These are phyloP conservation scores for Metschnikowia colocasiae DNA, from an alignment of 805 yeast genomes.

Conservation along the genomic window DNA sequence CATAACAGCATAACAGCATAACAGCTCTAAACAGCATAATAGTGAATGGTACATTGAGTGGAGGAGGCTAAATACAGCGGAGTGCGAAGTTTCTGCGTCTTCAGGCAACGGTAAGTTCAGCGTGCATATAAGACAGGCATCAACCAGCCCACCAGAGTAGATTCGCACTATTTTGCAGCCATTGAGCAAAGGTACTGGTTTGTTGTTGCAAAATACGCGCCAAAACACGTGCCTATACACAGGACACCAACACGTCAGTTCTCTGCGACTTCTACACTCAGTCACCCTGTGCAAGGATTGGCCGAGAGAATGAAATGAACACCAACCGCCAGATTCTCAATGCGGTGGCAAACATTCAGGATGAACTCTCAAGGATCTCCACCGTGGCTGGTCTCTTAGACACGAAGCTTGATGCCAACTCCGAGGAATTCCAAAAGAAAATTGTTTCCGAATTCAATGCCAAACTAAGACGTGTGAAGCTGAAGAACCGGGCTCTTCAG, in stretches of 20 bases:
- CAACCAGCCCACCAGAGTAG: neutral
- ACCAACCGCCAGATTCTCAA: constrained; percentile 12
- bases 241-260: neutral
- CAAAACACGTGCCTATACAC: neutral
- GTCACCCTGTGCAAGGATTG: neutral
- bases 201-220: constrained; percentile 7
- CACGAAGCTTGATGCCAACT: constrained; percentile 2
- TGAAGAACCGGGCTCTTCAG: constrained; percentile 8
- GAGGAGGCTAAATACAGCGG: no score
- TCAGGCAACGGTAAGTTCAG: neutral
- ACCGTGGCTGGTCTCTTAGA: constrained; percentile 10
- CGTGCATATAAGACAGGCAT: neutral
- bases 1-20: no score
- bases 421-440: constrained; percentile 9
- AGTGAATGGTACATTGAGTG: no score
- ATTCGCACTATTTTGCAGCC: constrained; percentile 6
- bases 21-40: no score
- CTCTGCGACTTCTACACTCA: neutral
- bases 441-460: constrained; percentile 16
- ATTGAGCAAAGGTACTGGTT: constrained; percentile 1
- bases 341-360: constrained; percentile 17
- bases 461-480: constrained; percentile 13
- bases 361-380: constrained; percentile 13
- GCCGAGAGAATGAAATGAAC: constrained; percentile 10
- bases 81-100: neutral